Conservation (phyloP, 805 yeast species). For the Maudiozyma pseudohumilis region DNA sequence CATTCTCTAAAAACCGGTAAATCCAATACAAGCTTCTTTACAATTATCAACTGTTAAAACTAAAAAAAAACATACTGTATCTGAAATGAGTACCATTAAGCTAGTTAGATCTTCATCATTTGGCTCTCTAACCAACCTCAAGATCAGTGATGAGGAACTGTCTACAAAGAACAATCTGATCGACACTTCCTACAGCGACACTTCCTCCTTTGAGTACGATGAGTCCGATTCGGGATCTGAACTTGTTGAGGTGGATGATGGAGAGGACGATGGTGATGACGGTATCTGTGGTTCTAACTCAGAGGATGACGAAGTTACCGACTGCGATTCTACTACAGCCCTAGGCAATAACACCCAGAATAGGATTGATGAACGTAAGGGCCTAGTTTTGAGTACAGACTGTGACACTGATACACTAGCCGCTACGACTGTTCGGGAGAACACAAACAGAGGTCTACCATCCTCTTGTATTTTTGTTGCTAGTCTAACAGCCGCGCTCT, state of each 20-base stretch:
- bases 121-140: neutral
- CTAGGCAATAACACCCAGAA: neutral
- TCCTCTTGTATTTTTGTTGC: constrained; percentile 87
- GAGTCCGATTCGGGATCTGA: constrained; percentile 6
- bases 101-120: constrained; percentile 1
- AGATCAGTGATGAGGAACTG: constrained; percentile 1
- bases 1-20: too few species aligned
- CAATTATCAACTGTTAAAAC: too few species aligned
- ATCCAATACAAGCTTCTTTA: too few species aligned
- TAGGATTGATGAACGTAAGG: neutral
- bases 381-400: neutral
- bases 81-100: constrained; percentile 1
- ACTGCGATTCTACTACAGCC: neutral
- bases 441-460: constrained; percentile 53
- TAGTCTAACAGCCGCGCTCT: constrained; percentile 51
- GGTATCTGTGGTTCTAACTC: neutral
- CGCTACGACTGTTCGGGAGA: constrained; percentile 1
- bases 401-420: neutral
- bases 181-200: constrained; percentile 17
- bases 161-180: constrained; percentile 14
- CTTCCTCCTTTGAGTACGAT: constrained; percentile 13
- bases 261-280: neutral
- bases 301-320: neutral
- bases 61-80: too few species aligned
- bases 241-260: constrained; percentile 1